Evolutionary conservation across 73 alveolate species (phyloP).

Genomic region (Tetrahymena borealis): DNA sequence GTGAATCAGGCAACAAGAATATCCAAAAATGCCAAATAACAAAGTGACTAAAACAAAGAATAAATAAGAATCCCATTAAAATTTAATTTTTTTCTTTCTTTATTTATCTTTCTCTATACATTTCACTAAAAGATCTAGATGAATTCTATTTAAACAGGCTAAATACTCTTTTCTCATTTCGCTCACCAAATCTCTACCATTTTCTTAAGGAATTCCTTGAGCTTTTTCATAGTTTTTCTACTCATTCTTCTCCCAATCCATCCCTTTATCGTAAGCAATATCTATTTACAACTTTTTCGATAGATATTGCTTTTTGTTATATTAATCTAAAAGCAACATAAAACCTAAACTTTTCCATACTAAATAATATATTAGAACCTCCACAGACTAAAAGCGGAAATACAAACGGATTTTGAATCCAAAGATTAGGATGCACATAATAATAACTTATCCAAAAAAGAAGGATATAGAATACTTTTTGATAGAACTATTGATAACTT

Average conservation of each 20-base stretch:
- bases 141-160: not conserved
- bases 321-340: not conserved
- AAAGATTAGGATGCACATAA: not conserved
- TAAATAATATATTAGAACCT: not conserved
- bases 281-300: not conserved
- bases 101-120: not conserved
- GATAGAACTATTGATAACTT: not conserved
- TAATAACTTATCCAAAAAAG: not conserved
- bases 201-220: not conserved
- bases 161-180: not conserved
- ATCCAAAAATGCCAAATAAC: not conserved
- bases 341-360: not conserved
- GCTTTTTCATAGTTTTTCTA: not conserved
- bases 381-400: not conserved
- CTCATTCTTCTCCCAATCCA: not conserved
- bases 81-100: not conserved
- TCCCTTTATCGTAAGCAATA: not conserved
- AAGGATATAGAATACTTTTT: not conserved
- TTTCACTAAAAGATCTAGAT: not conserved
- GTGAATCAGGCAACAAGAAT: not conserved
- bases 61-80: not conserved
- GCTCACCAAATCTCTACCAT: not conserved
- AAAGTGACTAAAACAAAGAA: not conserved
- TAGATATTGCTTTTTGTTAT: not conserved
- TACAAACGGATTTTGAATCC: not conserved